Evolutionary conservation across 164 flowering plant species (phyloP).

Genomic region (Buxus sempervirens): DNA sequence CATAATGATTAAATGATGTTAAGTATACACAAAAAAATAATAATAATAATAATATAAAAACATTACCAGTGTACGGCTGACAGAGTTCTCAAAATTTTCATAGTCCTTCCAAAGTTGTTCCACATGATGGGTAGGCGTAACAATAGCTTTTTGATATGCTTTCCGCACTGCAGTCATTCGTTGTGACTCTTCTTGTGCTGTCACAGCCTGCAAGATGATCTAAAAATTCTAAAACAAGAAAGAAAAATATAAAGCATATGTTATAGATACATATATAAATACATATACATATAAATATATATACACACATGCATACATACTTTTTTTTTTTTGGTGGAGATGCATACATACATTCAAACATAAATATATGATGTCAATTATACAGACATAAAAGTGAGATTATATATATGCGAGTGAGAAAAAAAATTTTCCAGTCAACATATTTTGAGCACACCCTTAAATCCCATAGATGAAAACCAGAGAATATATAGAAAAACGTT

Average conservation of each 20-base stretch:
- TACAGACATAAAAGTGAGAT: too few species aligned
- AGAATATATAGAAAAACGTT: neutral
- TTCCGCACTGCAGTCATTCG: constrained; percentile 83
- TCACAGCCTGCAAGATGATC: constrained; percentile 50
- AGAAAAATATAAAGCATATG: neutral
- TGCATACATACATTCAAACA: too few species aligned
- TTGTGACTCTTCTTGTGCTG: constrained; percentile 77
- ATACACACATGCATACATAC: too few species aligned
- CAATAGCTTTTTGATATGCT: constrained; percentile 84
- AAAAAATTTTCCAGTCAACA: neutral
- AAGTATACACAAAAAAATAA: too few species aligned
- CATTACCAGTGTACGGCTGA: constrained; percentile 86
- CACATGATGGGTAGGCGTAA: constrained; percentile 89
- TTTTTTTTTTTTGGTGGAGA: too few species aligned
- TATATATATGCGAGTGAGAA: neutral
- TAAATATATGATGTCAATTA: too few species aligned
- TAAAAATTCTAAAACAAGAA: constrained; percentile 9
- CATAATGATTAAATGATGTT: neutral
- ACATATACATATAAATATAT: too few species aligned
- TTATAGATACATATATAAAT: too few species aligned
- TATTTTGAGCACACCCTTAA: neutral
- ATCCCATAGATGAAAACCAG: constrained; percentile 2
- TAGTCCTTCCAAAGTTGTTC: constrained; percentile 98
- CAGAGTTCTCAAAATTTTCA: constrained; percentile 95
- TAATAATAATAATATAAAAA: constrained; percentile 8